A percentile compares a stretch with the other conserved stretches of the same genome.
Conservation (phyloP, 2,329 filamentous ascomycete genomes). For the Ascochyta clinopodiicola region DNA sequence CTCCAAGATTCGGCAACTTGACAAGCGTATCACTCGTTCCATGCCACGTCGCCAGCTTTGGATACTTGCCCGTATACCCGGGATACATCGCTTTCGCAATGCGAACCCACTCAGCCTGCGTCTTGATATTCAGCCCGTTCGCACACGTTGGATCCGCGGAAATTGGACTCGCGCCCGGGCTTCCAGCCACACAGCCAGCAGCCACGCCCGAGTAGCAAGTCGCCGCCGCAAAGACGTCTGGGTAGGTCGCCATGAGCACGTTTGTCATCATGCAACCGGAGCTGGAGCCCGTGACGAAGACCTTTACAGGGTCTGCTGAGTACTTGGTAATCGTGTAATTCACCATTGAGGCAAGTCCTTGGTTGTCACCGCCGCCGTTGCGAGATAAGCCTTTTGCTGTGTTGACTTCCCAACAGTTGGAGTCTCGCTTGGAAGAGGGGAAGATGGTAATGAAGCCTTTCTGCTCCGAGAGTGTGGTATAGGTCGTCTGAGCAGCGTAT, state of each 20-base stretch:
- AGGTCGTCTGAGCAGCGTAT: slow-evolving; percentile 26
- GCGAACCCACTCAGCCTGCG: slow-evolving; percentile 38
- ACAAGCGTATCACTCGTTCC: slow-evolving; percentile 46
- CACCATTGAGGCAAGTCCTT: slow-evolving; percentile 65
- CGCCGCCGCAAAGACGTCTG: slow-evolving; percentile 36
- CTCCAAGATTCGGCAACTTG: slow-evolving; percentile 31
- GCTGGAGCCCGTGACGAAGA: slow-evolving; percentile 45
- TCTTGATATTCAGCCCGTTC: slow-evolving; percentile 25
- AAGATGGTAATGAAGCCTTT: slow-evolving; percentile 68
- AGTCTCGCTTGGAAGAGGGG: slow-evolving; percentile 58
- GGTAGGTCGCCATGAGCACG: slow-evolving; percentile 38
- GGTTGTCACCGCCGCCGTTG: slow-evolving; percentile 62
- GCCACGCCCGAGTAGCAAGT: slow-evolving; percentile 37
- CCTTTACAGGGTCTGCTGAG: slow-evolving; percentile 56
- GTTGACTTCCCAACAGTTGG: slow-evolving; percentile 66
- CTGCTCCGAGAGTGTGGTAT: slow-evolving; percentile 54
- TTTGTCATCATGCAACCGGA: slow-evolving; percentile 45
- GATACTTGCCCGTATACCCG: slow-evolving; percentile 44
- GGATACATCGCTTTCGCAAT: slow-evolving; percentile 46
- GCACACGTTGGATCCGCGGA: slow-evolving; percentile 31
- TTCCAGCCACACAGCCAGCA: slow-evolving; percentile 41
- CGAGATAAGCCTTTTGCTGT: slow-evolving; percentile 61
- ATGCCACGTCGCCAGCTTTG: slow-evolving; percentile 48
- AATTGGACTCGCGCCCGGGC: slow-evolving; percentile 50
- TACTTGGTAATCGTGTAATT: slow-evolving; percentile 60